Evolutionary conservation across 176 grass and related monocot genomes (phyloP).

Genomic region (Avena atlantica): DNA sequence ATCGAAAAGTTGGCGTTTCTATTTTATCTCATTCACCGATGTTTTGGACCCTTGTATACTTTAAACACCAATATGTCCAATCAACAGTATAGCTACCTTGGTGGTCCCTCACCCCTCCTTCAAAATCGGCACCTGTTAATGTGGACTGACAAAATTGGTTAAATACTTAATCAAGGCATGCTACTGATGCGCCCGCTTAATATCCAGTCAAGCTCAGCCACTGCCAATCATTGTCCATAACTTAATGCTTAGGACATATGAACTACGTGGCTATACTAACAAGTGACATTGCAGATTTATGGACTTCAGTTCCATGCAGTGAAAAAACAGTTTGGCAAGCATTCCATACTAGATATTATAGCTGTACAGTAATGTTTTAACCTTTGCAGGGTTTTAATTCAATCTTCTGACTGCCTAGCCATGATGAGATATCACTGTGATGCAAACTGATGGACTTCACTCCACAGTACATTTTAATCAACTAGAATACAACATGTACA

Average conservation of each 20-base stretch:
- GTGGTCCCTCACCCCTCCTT: background rate
- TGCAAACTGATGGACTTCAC: background rate
- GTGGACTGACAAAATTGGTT: background rate
- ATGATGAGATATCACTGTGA: slow-evolving; percentile 16
- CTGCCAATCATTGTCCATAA: background rate
- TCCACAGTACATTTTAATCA: slow-evolving; percentile 6
- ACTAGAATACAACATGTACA: slow-evolving; percentile 8
- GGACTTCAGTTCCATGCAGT: slow-evolving; percentile 5
- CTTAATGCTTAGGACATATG: background rate
- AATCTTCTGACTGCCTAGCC: background rate
- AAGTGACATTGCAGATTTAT: background rate
- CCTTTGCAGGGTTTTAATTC: background rate
- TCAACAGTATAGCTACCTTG: slow-evolving; percentile 23
- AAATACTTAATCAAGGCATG: background rate
- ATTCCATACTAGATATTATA: background rate
- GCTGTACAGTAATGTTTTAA: background rate
- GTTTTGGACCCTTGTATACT: slow-evolving; percentile 15
- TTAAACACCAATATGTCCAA: background rate
- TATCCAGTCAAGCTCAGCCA: slow-evolving; percentile 9
- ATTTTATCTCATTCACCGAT: background rate
- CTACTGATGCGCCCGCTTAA: background rate
- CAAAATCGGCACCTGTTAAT: background rate
- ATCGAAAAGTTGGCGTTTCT: background rate
- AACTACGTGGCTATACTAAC: background rate
- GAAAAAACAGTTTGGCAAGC: background rate